These are phyloP conservation scores for Picocystis salinarum DNA, from an alignment of 139 green algal species.

Conservation along the genomic window DNA sequence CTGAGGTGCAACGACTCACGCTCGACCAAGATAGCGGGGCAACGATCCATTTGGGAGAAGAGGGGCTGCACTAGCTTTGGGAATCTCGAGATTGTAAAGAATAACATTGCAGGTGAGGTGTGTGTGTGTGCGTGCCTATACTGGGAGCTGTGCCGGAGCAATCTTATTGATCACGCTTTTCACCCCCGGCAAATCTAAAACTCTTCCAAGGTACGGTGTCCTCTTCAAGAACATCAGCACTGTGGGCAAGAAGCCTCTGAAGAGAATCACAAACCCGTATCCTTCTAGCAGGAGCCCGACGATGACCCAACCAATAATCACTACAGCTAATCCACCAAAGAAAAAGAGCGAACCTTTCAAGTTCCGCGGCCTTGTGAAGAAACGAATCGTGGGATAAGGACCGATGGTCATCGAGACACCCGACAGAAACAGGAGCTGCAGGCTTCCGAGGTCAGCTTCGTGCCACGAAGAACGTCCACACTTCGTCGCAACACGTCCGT, in stretches of 20 bases:
- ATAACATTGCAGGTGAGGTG: no score
- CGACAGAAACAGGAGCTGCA: constrained; percentile 72
- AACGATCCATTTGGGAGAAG: no score
- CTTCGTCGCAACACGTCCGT: no score
- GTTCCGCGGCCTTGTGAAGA: constrained; percentile 77
- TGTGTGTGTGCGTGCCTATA: no score
- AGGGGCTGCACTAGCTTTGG: no score
- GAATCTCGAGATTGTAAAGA: no score
- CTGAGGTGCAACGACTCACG: no score
- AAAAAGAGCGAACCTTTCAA: constrained; percentile 66
- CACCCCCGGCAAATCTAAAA: constrained; percentile 58
- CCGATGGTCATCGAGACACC: constrained; percentile 82
- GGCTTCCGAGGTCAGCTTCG: background rate
- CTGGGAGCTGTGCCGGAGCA: constrained; percentile 20
- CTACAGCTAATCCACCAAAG: constrained; percentile 48
- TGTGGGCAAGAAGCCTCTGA: constrained; percentile 80
- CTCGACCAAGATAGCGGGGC: no score
- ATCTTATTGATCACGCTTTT: constrained; percentile 53
- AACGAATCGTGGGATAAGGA: constrained; percentile 46
- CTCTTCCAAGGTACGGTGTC: constrained; percentile 43
- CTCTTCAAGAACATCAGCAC: constrained; percentile 65
- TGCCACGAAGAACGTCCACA: no score
- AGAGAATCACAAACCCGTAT: constrained; percentile 87
- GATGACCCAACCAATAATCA: constrained; percentile 26
- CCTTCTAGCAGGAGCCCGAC: constrained; percentile 48